Conservation (phyloP, 306 rosid genomes). For the Echinosophora koreensis region DNA sequence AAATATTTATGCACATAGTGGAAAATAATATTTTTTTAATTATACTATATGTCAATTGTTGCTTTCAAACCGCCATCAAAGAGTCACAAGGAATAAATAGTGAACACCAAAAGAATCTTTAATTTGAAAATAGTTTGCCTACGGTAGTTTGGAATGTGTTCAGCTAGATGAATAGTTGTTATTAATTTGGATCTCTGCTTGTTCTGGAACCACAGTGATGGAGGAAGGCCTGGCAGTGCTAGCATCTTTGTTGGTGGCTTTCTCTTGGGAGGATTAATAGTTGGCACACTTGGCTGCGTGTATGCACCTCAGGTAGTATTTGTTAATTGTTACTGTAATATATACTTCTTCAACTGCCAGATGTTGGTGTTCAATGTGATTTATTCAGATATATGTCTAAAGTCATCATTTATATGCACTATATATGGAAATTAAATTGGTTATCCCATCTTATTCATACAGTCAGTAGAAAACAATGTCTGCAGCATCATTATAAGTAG, state of each 20-base stretch:
- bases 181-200: slow-evolving; percentile 46
- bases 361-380: slow-evolving; percentile 28
- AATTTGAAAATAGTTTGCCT: not conserved
- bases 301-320: slow-evolving; percentile 92
- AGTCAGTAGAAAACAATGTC: slow-evolving; percentile 23
- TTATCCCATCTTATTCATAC: slow-evolving; percentile 2
- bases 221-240: slow-evolving; percentile 75
- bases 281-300: slow-evolving; percentile 92
- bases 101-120: not conserved
- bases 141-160: not conserved
- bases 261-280: slow-evolving; percentile 90
- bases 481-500: slow-evolving; percentile 17
- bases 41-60: not conserved
- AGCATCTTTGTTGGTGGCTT: slow-evolving; percentile 92
- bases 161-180: slow-evolving; percentile 5
- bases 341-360: slow-evolving; percentile 37
- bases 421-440: slow-evolving; percentile 24
- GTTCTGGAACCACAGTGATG: slow-evolving; percentile 62
- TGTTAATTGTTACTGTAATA: slow-evolving; percentile 23
- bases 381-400: slow-evolving; percentile 26
- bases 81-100: slow-evolving; percentile 5
- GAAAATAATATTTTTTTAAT: not conserved
- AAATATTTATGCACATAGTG: not conserved
- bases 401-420: not conserved
- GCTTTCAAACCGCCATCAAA: slow-evolving; percentile 20